phyloP scores from a whole-genome alignment of 441 rosid species.

The Erodium trifolium region DNA sequence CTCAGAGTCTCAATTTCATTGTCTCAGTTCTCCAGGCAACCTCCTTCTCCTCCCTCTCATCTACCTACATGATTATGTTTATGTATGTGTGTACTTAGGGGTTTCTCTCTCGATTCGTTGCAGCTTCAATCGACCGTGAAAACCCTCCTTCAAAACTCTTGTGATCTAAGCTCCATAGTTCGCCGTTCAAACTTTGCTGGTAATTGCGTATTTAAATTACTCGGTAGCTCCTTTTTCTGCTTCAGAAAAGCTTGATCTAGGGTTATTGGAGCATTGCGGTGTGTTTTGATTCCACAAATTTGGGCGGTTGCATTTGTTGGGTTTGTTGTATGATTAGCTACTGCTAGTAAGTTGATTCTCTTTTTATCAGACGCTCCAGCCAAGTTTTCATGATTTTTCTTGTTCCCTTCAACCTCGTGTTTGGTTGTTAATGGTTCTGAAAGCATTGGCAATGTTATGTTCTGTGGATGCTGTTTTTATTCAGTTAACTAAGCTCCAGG shows the following conservation, averaged over 20 bases:
- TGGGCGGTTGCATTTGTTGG: neutral
- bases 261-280: neutral
- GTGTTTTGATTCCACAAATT: neutral
- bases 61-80: neutral
- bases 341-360: conserved; percentile 4
- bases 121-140: neutral
- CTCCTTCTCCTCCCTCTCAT: neutral
- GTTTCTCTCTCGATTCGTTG: neutral
- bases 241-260: conserved; percentile 5
- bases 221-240: conserved; percentile 7
- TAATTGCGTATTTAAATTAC: neutral
- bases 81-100: neutral
- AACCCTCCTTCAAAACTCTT: neutral
- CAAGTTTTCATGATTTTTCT: neutral
- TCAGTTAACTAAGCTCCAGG: neutral
- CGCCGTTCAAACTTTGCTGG: neutral
- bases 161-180: neutral
- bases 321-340: neutral
- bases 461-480: neutral
- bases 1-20: neutral
- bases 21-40: neutral
- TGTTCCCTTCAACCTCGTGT: neutral
- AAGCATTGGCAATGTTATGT: neutral
- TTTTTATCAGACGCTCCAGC: neutral
- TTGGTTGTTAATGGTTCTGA: neutral